Evolutionary conservation across 2,329 filamentous ascomycete species (phyloP).

Genomic region (Colletotrichum magnum): DNA sequence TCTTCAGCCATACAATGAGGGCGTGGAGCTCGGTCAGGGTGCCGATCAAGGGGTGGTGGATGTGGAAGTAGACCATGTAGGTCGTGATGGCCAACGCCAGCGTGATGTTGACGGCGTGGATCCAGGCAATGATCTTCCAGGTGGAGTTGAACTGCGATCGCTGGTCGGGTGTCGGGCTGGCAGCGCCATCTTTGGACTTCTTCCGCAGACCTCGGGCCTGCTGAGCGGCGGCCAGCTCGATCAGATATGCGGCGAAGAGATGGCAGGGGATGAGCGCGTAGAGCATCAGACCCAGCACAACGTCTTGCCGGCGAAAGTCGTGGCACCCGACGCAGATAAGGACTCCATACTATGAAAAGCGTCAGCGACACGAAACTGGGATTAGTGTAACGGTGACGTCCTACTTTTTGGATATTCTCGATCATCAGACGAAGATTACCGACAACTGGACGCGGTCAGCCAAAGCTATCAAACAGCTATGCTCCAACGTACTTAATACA

Average conservation of each 20-base stretch:
- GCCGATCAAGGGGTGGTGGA: constrained; percentile 94
- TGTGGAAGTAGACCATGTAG: constrained; percentile 88
- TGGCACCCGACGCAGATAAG: constrained; percentile 93
- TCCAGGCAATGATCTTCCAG: constrained; percentile 85
- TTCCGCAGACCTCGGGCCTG: constrained; percentile 80
- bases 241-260: constrained; percentile 89
- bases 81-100: constrained; percentile 86
- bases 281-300: constrained; percentile 81
- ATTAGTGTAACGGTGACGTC: constrained; percentile 22
- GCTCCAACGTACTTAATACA: constrained; percentile 76
- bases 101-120: constrained; percentile 87
- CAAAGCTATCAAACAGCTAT: constrained; percentile 12
- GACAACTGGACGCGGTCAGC: constrained; percentile 71
- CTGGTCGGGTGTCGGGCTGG: constrained; percentile 71
- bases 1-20: constrained; percentile 96
- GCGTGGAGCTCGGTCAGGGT: constrained; percentile 92
- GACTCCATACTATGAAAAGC: constrained; percentile 82
- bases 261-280: constrained; percentile 93
- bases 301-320: constrained; percentile 84
- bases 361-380: constrained; percentile 37
- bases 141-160: constrained; percentile 77
- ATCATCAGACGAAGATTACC: constrained; percentile 95
- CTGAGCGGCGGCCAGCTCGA: constrained; percentile 86
- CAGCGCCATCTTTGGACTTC: constrained; percentile 64
- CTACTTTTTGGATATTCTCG: constrained; percentile 94